Evolutionary conservation across 2,329 filamentous ascomycete species (phyloP), one percentile per base, ranked within the genome.

Genomic region (Colletotrichum lupini): DNA sequence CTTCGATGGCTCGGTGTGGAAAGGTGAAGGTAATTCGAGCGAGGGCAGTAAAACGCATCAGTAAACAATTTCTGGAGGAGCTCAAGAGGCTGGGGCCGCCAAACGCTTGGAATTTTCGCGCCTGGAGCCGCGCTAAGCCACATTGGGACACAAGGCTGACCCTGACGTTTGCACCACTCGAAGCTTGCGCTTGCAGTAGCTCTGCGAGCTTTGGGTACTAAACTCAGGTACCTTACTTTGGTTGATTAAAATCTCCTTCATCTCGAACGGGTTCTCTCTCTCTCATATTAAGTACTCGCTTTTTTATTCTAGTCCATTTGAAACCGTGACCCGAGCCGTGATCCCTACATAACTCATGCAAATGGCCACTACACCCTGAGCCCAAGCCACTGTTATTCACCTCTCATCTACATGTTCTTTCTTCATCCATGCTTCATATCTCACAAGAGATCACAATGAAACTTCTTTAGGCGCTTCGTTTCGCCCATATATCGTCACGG

Each of bases 31-130:
- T 72, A 42, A 30, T 72, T 49, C 60, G 30, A 26, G 57, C 55
- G 28, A 68, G 35, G 35, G 68, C 57, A 62, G 72, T 66, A 60
- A 19, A 64, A 64, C 78, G 79, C 30, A 64, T 53, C 60, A 67
- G 74, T 80, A 78, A 79, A 80, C 78, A 80, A 80, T 80, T 80
- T 80, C 79, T 80, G 65, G 72, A 56, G 57, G 72, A 72, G 68
- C 72, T 74, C 68, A 77, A 79, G 78, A 81, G 81, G 77, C 80
- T 81, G 80, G 79, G 74, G 53, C 42, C 55, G 28, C 60, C 72
- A 72, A 74, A 78, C 78, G 77, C 80, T 81, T 80, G 81, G 80
- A 78, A 80, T 82, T 82, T 82, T 83, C 81, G 81, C 79, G 76
- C 76, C 57, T 71, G 74, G 67, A 61, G 67, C 53, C 16, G 74